Evolutionary conservation across 805 yeast genomes (phyloP).

Genomic region (Kuraishia hungarica): DNA sequence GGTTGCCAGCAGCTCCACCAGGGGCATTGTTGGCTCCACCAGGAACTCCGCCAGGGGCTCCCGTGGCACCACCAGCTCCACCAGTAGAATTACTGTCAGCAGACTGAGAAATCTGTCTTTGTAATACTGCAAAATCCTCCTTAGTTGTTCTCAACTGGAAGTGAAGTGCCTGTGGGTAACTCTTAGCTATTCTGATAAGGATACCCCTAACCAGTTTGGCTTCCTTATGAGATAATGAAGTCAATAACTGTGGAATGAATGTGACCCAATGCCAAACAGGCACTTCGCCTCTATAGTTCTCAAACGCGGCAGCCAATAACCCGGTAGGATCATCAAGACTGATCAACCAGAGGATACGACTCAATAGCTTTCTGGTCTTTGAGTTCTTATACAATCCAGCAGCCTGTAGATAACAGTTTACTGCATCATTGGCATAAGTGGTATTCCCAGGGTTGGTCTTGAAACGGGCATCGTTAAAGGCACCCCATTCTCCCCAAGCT

Average conservation of each 20-base stretch:
- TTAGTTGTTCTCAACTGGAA: slow-evolving; percentile 92
- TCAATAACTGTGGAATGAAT: slow-evolving; percentile 86
- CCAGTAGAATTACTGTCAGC: slow-evolving; percentile 5
- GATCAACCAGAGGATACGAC: slow-evolving; percentile 88
- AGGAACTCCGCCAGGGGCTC: neutral
- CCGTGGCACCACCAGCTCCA: neutral
- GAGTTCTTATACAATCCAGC: slow-evolving; percentile 93
- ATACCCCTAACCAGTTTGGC: slow-evolving; percentile 85
- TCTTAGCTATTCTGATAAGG: slow-evolving; percentile 85
- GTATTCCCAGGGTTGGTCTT: slow-evolving; percentile 77
- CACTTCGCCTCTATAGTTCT: slow-evolving; percentile 86
- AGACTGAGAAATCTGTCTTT: slow-evolving; percentile 48
- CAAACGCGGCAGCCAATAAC: slow-evolving; percentile 78
- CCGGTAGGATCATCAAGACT: slow-evolving; percentile 84
- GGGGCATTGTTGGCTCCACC: slow-evolving; percentile 3
- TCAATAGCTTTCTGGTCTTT: slow-evolving; percentile 78
- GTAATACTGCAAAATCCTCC: slow-evolving; percentile 86
- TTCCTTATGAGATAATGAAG: slow-evolving; percentile 85
- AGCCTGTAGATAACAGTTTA: slow-evolving; percentile 94
- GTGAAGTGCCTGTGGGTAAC: slow-evolving; percentile 95
- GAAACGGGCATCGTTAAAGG: slow-evolving; percentile 81
- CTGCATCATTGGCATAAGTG: slow-evolving; percentile 84
- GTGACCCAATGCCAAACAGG: slow-evolving; percentile 99
- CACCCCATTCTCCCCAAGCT: slow-evolving; percentile 99
- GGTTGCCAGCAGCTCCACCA: slow-evolving; percentile 18